These are phyloP conservation scores for Heterobasidion parviporum DNA, from an alignment of 1,284 basidiomycete genomes.

Conservation along the genomic window DNA sequence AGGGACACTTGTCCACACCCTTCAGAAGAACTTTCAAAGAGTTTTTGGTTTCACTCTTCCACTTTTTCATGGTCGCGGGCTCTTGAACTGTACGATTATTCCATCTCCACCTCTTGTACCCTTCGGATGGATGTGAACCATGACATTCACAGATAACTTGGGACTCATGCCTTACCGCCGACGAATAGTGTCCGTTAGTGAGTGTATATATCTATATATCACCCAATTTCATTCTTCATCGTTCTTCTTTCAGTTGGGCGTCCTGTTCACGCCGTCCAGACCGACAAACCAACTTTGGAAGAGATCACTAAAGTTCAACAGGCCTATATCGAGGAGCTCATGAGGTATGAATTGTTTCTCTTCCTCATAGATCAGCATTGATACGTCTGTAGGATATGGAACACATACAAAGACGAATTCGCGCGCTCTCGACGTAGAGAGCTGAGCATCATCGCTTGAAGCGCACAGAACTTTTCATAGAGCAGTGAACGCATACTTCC, in stretches of 20 bases:
- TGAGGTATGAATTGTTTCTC: conserved; percentile 45
- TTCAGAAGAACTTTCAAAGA: conserved; percentile 88
- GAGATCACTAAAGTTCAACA: conserved; percentile 77
- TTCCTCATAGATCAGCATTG: not conserved
- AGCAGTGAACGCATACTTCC: not conserved
- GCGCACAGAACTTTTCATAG: not conserved
- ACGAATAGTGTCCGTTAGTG: conserved; percentile 90
- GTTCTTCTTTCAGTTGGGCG: conserved; percentile 56
- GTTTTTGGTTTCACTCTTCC: conserved; percentile 97
- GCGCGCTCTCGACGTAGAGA: conserved; percentile 68
- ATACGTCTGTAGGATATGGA: conserved; percentile 70
- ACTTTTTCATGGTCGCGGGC: conserved; percentile 84
- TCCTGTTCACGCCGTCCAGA: conserved; percentile 77
- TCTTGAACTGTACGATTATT: conserved; percentile 77
- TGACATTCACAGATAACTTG: conserved; percentile 58
- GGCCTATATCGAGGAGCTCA: conserved; percentile 87
- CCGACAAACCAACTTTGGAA: conserved; percentile 75
- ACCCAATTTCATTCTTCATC: not conserved
- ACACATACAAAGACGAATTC: conserved; percentile 86
- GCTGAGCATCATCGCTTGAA: conserved; percentile 65
- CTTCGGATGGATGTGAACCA: not conserved
- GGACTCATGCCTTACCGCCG: conserved; percentile 92
- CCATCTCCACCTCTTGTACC: not conserved
- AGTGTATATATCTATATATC: conserved; percentile 27
- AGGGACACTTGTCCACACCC: conserved; percentile 79